Conservation (phyloP, 2,329 filamentous ascomycete genomes). For the Neurospora crassa region DNA sequence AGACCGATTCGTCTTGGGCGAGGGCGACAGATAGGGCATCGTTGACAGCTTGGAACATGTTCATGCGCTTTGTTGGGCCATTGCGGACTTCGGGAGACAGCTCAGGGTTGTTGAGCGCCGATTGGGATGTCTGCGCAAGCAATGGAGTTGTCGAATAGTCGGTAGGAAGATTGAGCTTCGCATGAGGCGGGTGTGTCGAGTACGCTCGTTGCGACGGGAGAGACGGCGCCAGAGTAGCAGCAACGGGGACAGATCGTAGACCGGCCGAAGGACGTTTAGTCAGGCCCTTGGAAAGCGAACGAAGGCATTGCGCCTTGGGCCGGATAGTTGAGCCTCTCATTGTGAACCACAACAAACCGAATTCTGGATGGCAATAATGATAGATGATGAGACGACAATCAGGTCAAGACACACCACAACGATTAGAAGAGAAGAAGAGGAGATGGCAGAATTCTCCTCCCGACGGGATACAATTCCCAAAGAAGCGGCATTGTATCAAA, state of each 20-base stretch:
- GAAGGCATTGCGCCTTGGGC: background rate
- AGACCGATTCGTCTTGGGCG: constrained; percentile 70
- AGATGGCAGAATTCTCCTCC: background rate
- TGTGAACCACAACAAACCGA: background rate
- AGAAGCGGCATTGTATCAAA: background rate
- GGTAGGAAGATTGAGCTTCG: constrained; percentile 70
- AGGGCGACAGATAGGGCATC: constrained; percentile 77
- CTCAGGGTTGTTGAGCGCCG: constrained; percentile 61
- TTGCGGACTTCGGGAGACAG: constrained; percentile 56
- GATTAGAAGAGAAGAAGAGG: background rate
- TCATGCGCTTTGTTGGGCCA: constrained; percentile 74
- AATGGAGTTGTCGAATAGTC: constrained; percentile 79
- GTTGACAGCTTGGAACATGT: constrained; percentile 91
- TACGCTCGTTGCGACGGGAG: constrained; percentile 25
- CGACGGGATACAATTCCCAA: background rate
- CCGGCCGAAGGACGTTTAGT: background rate
- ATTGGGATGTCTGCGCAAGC: constrained; percentile 68
- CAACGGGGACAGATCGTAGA: background rate
- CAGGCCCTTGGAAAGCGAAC: background rate
- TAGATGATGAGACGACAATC: background rate
- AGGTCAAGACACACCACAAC: background rate
- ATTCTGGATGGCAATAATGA: background rate
- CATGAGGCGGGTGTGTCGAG: constrained; percentile 49
- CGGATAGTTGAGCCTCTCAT: constrained; percentile 12
- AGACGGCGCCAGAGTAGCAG: background rate